Evolutionary conservation across 2,329 filamentous ascomycete species (phyloP), one percentile per base, ranked within the genome.

Genomic region (Pseudogymnoascus sp.): DNA sequence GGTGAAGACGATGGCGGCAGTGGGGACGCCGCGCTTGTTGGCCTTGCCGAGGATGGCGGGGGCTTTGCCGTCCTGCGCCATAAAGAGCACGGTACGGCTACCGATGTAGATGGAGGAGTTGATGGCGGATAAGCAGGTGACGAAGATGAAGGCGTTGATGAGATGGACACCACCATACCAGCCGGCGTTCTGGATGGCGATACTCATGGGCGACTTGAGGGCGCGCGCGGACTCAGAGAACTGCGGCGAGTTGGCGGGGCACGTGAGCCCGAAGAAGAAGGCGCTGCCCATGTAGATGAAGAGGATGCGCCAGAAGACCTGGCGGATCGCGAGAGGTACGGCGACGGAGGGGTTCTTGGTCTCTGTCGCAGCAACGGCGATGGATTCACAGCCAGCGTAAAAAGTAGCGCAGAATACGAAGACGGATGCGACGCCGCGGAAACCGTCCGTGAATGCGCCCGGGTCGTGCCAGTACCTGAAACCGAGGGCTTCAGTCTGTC

Each of bases 41-140:
- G 89, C 90, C 73, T 82, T 84, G 44, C 87, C 87, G 1, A 93
- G 78, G 68, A 93, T 82, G 19, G 75, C 77, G 0, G 90, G 90
- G 0, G 89, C 90, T 73, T 89, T 90, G 56, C 83, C 80, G 50
- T 86, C 85, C 69, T 90, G 86, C 0, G 88, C 88, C 85, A 93
- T 89, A 76, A 86, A 91, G 0, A 92, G 76, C 1, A 93, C 75
- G 0, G 89, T 92, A 21, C 90, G 83, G 2, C 87, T 89, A 50
- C 85, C 86, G 67, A 93, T 90, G 73, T 92, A 93, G 65, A 93
- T 88, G 7, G 87, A 89, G 61, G 84, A 86, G 75, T 93, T 93
- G 68, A 88, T 83, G 17, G 88, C 88, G 0, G 82, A 87, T 38
- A 91, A 78, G 63, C 89, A 89, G 11, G 89, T 90, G 7, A 90